Base-by-base conservation (phyloP, 2,329 filamentous ascomycete genomes). In the Celoporthe dispersa region DNA sequence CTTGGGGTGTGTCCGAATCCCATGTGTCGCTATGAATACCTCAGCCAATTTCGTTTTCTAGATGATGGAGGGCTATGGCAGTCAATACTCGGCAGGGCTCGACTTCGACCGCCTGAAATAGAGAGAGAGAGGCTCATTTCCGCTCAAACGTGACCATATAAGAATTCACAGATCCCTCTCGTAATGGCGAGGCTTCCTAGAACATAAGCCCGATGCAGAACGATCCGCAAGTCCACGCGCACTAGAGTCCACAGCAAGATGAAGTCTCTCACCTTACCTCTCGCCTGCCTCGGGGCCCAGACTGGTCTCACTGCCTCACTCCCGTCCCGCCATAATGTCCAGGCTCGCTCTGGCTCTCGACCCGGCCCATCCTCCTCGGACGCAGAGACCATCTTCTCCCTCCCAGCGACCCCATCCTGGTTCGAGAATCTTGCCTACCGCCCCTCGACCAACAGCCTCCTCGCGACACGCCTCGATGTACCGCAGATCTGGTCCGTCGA, bases 401-500 rank as follows among this genome's bases (percentile, higher is more conserved):
- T 28, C 51, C 51, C 51, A n/a, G 28, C 51, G 25, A 62, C 48
- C 31, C 8, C 37, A 8, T 61, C 66, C 12, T 67, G 66, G 66
- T 25, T 67, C 7, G 66, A 67, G 25, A 67, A 67, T 19, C 57
- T 67, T 57, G 66, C 39, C 28, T 67, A 62, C 31, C 66, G 39
- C 66, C 25, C 57, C 39, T 61, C 66, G 1, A 61, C 66, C 25
- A 37, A 53, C 16, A 51, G n/a, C 37, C 31, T 67, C 28, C 55
- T 67, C 41, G 55, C 66, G 22, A 67, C 66, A 7, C 59, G 66
- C n/a, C 59, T 68, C 59, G 66, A 68, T 25, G 39, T 64, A 31
- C 44, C 66, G 3, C 44, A 68, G 59, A 16, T 68, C 25, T 68
- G 66, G 66, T 39, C 66, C 16, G 22, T 68, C 35, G 41, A 63